Evolutionary conservation across 1,284 basidiomycete species (phyloP).

Genomic region (Cryptococcus deneoformans): DNA sequence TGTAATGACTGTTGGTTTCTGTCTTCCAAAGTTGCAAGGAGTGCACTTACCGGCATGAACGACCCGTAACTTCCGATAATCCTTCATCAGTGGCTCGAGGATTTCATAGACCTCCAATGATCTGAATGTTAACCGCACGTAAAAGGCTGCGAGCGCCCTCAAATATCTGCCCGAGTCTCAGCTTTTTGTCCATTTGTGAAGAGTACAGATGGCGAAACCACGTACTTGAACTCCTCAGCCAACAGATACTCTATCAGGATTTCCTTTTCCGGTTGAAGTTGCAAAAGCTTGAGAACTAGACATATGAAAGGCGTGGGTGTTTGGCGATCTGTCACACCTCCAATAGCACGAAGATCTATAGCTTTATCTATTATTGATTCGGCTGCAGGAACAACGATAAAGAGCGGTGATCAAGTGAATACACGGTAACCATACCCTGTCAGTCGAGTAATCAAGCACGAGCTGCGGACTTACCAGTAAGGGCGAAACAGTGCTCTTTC

Average conservation of each 20-base stretch:
- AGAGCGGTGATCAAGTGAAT: too few species aligned
- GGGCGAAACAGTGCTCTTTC: conserved; percentile 95
- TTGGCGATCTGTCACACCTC: conserved; percentile 84
- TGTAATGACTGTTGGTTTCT: conserved; percentile 35
- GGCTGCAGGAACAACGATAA: conserved; percentile 53
- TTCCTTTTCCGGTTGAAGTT: conserved; percentile 96
- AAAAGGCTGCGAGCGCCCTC: conserved; percentile 88
- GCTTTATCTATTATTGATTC: conserved; percentile 92
- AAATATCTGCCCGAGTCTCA: conserved; percentile 64
- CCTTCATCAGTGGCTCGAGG: conserved; percentile 89
- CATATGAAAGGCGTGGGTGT: conserved; percentile 89
- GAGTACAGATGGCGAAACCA: conserved; percentile 13
- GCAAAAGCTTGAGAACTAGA: conserved; percentile 87
- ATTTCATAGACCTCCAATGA: conserved; percentile 87
- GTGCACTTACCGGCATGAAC: conserved; percentile 68
- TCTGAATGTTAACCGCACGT: conserved; percentile 90
- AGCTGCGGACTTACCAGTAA: conserved; percentile 62
- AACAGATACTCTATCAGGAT: conserved; percentile 97
- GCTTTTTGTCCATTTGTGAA: neutral
- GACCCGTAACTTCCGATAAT: conserved; percentile 85
- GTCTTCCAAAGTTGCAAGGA: neutral
- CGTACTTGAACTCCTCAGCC: conserved; percentile 96
- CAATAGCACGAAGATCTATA: conserved; percentile 71
- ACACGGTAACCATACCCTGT: too few species aligned
- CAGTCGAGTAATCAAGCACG: too few species aligned